Conservation (phyloP, 805 yeast genomes). For the Lipomyces yamanashiensis region DNA sequence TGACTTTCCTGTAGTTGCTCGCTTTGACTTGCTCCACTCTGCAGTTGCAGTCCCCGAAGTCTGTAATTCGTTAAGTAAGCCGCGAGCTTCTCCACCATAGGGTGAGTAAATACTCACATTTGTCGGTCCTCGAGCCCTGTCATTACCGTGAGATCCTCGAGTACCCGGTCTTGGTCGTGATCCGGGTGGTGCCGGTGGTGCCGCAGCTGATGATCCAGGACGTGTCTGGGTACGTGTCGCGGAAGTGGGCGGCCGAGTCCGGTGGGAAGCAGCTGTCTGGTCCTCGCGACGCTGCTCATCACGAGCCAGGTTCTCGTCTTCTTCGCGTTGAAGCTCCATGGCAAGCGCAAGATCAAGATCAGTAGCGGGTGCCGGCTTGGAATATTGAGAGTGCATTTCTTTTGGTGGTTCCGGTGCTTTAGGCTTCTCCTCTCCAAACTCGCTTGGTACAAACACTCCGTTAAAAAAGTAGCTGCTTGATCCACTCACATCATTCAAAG, state of each 20-base stretch:
- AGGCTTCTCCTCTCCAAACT: constrained; percentile 19
- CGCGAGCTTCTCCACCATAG: constrained; percentile 18
- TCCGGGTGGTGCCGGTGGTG: constrained; percentile 5
- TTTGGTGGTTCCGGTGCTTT: neutral
- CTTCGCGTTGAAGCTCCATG: constrained; percentile 42
- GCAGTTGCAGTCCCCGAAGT: constrained; percentile 1
- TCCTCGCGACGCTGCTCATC: constrained; percentile 32
- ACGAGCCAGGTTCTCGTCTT: constrained; percentile 41
- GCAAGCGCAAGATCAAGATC: constrained; percentile 44
- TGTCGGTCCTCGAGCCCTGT: constrained; percentile 2
- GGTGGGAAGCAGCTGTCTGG: constrained; percentile 6
- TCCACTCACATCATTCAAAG: constrained; percentile 69
- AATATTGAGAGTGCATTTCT: neutral
- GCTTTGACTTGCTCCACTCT: neutral
- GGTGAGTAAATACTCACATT: constrained; percentile 16
- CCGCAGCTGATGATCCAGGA: neutral
- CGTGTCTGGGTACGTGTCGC: neutral
- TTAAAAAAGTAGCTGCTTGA: constrained; percentile 68
- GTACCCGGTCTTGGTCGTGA: constrained; percentile 2
- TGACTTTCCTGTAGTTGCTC: neutral
- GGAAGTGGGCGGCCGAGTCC: neutral
- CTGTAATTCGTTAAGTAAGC: constrained; percentile 24
- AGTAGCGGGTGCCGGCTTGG: neutral
- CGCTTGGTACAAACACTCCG: constrained; percentile 62
- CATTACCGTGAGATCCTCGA: constrained; percentile 17